Evolutionary conservation across 257 asterid species (phyloP).

Genomic region (Petunia secreta): DNA sequence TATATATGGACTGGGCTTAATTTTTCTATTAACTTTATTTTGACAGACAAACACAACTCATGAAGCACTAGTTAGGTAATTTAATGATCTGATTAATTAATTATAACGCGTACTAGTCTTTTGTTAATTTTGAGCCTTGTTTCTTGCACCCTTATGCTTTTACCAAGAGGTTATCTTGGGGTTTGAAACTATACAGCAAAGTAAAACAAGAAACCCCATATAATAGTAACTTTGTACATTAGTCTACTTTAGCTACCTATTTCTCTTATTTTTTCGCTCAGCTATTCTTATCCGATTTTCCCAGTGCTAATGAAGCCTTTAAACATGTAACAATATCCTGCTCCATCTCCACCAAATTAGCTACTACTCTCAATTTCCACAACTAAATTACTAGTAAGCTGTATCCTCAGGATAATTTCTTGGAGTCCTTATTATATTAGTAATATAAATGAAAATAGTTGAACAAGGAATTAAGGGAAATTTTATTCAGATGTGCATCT

Average conservation of each 20-base stretch:
- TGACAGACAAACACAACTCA: conserved; percentile 57
- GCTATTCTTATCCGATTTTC: background rate
- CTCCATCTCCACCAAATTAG: too few species aligned
- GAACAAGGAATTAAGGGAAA: too few species aligned
- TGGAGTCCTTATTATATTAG: too few species aligned
- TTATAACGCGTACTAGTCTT: conserved; percentile 12
- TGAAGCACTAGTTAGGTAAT: conserved; percentile 45
- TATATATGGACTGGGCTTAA: background rate
- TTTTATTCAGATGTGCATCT: too few species aligned
- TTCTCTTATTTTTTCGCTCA: background rate
- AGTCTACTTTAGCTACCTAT: background rate
- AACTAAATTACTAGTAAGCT: too few species aligned
- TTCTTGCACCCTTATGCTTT: conserved; percentile 37
- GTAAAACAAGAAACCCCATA: background rate
- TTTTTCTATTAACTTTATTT: background rate
- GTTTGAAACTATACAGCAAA: conserved; percentile 28
- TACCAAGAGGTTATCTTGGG: conserved; percentile 36
- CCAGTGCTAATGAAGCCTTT: too few species aligned
- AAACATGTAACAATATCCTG: too few species aligned
- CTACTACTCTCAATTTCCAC: too few species aligned
- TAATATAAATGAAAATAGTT: too few species aligned
- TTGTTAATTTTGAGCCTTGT: conserved; percentile 47
- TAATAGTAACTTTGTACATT: background rate
- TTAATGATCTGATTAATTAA: conserved; percentile 33
- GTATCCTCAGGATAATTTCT: too few species aligned